Evolutionary conservation across 108 stramenopile species (phyloP), one percentile per base, ranked within the genome.

Genomic region (Cyclostephanos tholiformis): DNA sequence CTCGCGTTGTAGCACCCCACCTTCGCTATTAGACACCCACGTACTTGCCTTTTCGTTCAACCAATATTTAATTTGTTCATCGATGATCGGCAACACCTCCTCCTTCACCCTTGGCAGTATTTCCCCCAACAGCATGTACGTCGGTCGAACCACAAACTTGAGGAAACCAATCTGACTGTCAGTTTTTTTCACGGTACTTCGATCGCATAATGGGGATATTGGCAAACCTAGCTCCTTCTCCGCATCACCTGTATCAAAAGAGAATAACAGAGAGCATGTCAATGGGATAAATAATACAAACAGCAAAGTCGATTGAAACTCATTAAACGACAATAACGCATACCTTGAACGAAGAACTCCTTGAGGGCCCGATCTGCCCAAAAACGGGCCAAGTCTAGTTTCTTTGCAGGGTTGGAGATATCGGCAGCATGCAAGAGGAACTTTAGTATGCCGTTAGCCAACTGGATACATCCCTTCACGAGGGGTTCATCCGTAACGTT

Each of bases 121-220:
- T 48, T 82, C 74, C 2, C 74, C 86, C 53, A 91, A 71, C 20
- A 87, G 57, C 56, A 84, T 69, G 69, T 75, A 87, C 52, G 87
- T 66, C 10, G 95, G 95, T 36, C 76, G 65, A 14, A 93, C 85
- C 55, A 95, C 87, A 73, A 89, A 94, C 61, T 91, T 84, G 30
- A 95, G 85, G 63, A 96, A 96, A 44, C 89, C 92, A 43, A 82
- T 78, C 79, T 96, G 95, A 60, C 79, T 83, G 58, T 89, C 87
- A 35, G 89, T 72, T 26, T 84, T 71, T 41, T 88, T 77, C 29
- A 72, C 72, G 1, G 76, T 82, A 25, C 76, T 57, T 11, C 86
- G 74, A 77, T 91, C 87, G 57, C 92, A 94, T 17, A 91, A 67
- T 23, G 91, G 94, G 48, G 86, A 88, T n/a, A 94, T 70, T 9